A percentile compares a stretch with the other conserved stretches of the same genome.
Conservation (phyloP, 2,329 filamentous ascomycete genomes). For the Cladorrhinum sp. region DNA sequence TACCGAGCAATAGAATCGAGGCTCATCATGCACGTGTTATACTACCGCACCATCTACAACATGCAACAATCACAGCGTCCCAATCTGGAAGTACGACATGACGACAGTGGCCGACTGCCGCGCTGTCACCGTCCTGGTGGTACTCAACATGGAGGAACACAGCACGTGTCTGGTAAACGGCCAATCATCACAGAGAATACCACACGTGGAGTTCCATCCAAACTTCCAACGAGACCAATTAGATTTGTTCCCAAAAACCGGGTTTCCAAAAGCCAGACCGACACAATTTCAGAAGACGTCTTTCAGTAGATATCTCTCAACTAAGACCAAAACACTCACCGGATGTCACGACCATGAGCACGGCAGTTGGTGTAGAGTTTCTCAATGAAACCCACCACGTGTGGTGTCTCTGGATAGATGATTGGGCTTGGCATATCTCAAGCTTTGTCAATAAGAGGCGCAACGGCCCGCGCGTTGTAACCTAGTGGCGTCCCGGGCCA, state of each 20-base stretch:
- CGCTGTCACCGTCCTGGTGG: too few species aligned
- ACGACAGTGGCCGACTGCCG: too few species aligned
- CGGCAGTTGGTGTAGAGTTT: not conserved
- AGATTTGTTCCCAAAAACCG: not conserved
- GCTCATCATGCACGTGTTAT: not conserved
- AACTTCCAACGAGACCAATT: not conserved
- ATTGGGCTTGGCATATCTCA: slow-evolving; percentile 5
- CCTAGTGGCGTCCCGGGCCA: not conserved
- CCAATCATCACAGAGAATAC: not conserved
- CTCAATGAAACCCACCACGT: not conserved
- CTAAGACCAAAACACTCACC: not conserved
- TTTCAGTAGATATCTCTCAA: not conserved
- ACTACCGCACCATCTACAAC: not conserved
- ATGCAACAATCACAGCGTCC: not conserved
- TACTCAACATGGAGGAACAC: not conserved
- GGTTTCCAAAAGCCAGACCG: not conserved
- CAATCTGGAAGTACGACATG: too few species aligned
- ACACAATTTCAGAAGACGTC: not conserved
- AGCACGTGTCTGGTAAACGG: not conserved
- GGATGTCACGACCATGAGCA: not conserved
- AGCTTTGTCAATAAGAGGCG: not conserved
- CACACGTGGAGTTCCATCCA: not conserved
- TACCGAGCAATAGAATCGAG: not conserved
- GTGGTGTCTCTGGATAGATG: not conserved
- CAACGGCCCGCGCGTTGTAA: slow-evolving; percentile 2